Conservation (phyloP, 1,139 yeast species). For the Torulaspora globosa region DNA sequence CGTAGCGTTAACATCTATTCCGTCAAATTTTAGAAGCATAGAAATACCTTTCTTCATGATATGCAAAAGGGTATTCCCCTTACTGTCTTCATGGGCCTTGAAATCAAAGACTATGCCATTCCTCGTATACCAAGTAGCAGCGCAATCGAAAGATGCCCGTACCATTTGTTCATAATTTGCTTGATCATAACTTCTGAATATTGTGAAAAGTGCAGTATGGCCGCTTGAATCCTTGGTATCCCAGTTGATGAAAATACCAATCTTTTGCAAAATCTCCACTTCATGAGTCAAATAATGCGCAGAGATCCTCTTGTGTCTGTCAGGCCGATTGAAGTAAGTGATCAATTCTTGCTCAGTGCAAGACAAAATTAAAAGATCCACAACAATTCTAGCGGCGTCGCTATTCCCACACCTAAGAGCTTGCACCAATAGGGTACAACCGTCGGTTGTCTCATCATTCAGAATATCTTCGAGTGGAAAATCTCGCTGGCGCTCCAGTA, state of each 20-base stretch:
- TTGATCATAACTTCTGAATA: slow-evolving; percentile 81
- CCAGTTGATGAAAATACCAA: slow-evolving; percentile 71
- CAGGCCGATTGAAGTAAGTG: slow-evolving; percentile 49
- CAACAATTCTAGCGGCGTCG: slow-evolving; percentile 47
- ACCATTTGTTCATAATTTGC: slow-evolving; percentile 54
- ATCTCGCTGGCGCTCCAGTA: slow-evolving; percentile 46
- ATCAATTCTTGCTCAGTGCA: slow-evolving; percentile 46
- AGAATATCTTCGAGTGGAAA: slow-evolving; percentile 65
- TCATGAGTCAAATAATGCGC: slow-evolving; percentile 76
- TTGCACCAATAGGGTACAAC: slow-evolving; percentile 54
- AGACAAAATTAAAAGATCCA: slow-evolving; percentile 45
- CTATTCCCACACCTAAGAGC: slow-evolving; percentile 56
- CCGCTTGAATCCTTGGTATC: slow-evolving; percentile 57
- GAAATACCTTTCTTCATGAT: slow-evolving; percentile 49
- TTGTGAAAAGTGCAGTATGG: slow-evolving; percentile 75
- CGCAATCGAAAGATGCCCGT: slow-evolving; percentile 45
- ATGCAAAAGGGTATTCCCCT: slow-evolving; percentile 76
- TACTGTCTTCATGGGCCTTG: slow-evolving; percentile 61
- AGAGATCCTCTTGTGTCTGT: slow-evolving; percentile 50
- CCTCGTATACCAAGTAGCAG: slow-evolving; percentile 41
- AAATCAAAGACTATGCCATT: slow-evolving; percentile 41
- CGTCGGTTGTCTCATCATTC: slow-evolving; percentile 54
- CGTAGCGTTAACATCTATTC: slow-evolving; percentile 56
- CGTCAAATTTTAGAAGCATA: slow-evolving; percentile 41
- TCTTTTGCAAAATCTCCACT: slow-evolving; percentile 46